Evolutionary conservation across 768 basidiomycete genomes (phyloP).

Genomic region (Lactarius hatsudake): DNA sequence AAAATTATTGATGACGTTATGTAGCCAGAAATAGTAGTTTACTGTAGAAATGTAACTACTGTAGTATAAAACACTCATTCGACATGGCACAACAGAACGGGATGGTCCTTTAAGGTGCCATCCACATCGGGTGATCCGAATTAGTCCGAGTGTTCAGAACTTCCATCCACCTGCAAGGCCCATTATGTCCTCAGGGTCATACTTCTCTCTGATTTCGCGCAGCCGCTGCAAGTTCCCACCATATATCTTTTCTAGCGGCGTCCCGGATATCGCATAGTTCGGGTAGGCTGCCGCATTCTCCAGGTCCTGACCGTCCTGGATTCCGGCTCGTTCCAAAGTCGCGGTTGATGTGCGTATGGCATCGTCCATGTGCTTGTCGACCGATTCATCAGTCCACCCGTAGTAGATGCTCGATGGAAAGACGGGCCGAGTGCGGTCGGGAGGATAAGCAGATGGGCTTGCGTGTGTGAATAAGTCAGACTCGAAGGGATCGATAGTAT

Average conservation of each 20-base stretch:
- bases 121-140: neutral
- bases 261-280: constrained; percentile 16
- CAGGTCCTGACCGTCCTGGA: constrained; percentile 11
- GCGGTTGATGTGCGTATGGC: constrained; percentile 4
- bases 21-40: neutral
- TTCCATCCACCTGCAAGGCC: constrained; percentile 18
- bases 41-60: too few relatives aligned
- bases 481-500: constrained; percentile 7
- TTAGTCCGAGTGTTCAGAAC: neutral
- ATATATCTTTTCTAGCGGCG: constrained; percentile 6
- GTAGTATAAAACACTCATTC: neutral
- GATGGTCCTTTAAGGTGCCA: neutral
- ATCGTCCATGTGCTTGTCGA: constrained; percentile 1
- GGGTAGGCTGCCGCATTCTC: neutral
- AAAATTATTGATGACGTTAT: too few relatives aligned
- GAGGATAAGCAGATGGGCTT: constrained; percentile 8
- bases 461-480: constrained; percentile 12
- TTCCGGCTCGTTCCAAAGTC: constrained; percentile 2
- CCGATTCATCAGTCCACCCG: constrained; percentile 2
- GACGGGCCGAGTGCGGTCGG: constrained; percentile 3
- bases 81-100: neutral
- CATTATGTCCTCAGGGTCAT: constrained; percentile 13
- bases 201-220: constrained; percentile 9
- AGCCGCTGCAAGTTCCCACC: constrained; percentile 9
- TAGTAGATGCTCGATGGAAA: neutral